Base-by-base conservation (phyloP, 2,329 filamentous ascomycete species). In the Cephalotrichum gorgonifer region DNA sequence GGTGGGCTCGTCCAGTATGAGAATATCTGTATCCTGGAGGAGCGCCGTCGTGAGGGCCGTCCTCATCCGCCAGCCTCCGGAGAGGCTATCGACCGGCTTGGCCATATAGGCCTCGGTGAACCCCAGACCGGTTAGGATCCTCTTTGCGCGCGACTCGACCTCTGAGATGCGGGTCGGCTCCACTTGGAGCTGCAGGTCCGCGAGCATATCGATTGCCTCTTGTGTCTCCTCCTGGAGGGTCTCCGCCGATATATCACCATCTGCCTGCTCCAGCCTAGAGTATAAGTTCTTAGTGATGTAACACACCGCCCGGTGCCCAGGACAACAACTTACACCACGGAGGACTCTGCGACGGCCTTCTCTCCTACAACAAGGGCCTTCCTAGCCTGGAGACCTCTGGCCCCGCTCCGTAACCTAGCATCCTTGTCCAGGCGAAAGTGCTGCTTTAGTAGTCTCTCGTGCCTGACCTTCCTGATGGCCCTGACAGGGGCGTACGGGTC, bases 1-100 rank as follows among this genome's bases (percentile, higher is more conserved):
- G 30, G 88, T 94, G 0, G 88, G 88, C 60, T 94, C 88, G 61
- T 94, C 88, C 2, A 94, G 77, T 46, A 94, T 82, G 51, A 94
- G 71, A 2, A 94, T 79, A 55, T 94, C 87, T 0, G 82, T 78
- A 7, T 83, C 78, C 53, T 89, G 83, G 1, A 88, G 76, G 4
- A 94, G 71, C 0, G 80, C 78, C 3, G 71, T 70, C 2, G 83
- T 83, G 1, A 88, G 71, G 51, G 80, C 71, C 26, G 78, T 79
- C 9, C 85, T 76, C 79, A 86, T 88, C 52, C 73, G 76, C 84
- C 84, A 88, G 2, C 85, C 88, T 6, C 88, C 88, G 0, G 87
- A 93, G 2, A 94, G 70, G 31, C 78, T 79, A 1, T 72, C 70
- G 12, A 86, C 73, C 6, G 78, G 72, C 52, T 76, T 79, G 14